Evolutionary conservation across 176 grass and related monocot species (phyloP), one percentile per base, ranked within the genome.

Genomic region (Ensete glaucum): DNA sequence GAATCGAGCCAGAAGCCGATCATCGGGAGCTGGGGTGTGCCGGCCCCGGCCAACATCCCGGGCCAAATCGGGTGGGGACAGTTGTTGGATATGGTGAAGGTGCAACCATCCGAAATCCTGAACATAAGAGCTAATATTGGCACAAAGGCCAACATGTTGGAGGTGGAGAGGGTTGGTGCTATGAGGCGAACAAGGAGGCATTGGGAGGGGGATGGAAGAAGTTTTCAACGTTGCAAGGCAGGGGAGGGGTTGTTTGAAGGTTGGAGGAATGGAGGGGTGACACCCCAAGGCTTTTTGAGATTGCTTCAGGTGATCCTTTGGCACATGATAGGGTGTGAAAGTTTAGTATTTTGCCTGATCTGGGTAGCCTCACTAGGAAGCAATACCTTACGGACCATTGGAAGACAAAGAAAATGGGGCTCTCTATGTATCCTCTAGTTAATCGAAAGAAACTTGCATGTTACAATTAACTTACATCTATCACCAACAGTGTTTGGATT

Each of bases 21-120:
- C 53, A 84, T 87, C 1, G 88, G 59, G 12, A 98, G 85, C 71
- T 87, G 66, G 43, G 94, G 86, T 19, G 90, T 98, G 50, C 90
- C 94, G 2, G 90, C 84, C 19, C 94, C 90, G 16, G 94, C 88
- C 70, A 93, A 64, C 8, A 88, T 98, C 64, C 53, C 94, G 1
- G 94, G 94, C 90, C 94, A 98, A 29, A 93, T 98, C 9, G 94
- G 63, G 48, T 91, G 56, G 1, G 88, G 60, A 75, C 94, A 98
- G 85, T 93, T 75, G 80, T 93, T 93, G 29, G 81, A 87, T 67
- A 93, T 73, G 49, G 88, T 91, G 80, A 98, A 93, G 22, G 80
- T 89, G 79, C 62, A 84, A n/a, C 85, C 72, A 24, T 25, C 70
- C 13, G 94, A 82, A 9, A 52, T 34, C 57, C 69, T 67, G 53